These are phyloP conservation scores for Fusarium sp. DNA, from an alignment of 2,329 filamentous ascomycete genomes.

Conservation along the genomic window DNA sequence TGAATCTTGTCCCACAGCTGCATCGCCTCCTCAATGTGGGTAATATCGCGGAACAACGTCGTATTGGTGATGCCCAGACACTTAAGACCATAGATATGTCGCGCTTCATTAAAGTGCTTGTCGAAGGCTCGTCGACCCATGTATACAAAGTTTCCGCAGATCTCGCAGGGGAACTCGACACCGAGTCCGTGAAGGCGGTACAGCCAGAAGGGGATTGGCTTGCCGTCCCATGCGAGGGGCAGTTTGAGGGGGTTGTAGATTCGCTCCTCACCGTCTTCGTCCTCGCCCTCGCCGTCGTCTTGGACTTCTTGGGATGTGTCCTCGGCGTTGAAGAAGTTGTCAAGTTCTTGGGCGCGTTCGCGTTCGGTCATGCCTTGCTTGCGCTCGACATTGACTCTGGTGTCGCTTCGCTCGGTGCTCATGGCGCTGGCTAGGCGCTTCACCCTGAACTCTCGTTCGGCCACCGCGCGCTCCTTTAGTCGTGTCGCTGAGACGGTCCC, in stretches of 20 bases:
- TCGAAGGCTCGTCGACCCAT: slow-evolving; percentile 96
- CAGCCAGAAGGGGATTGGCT: slow-evolving; percentile 98
- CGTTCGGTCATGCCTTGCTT: slow-evolving; percentile 98
- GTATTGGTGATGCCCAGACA: slow-evolving; percentile 94
- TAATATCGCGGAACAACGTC: slow-evolving; percentile 92
- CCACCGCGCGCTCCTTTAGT: slow-evolving; percentile 88
- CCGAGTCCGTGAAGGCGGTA: slow-evolving; percentile 96
- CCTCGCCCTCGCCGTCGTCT: slow-evolving; percentile 72
- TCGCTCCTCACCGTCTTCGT: slow-evolving; percentile 82
- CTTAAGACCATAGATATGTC: slow-evolving; percentile 93
- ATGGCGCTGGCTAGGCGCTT: slow-evolving; percentile 83
- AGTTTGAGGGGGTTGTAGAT: slow-evolving; percentile 98
- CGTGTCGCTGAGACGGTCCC: slow-evolving; percentile 56
- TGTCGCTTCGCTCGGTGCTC: slow-evolving; percentile 87
- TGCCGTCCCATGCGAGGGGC: slow-evolving; percentile 96
- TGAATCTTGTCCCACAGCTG: slow-evolving; percentile 94
- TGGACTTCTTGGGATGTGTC: slow-evolving; percentile 47
- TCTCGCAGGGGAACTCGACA: slow-evolving; percentile 94
- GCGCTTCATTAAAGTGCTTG: slow-evolving; percentile 96
- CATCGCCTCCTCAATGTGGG: slow-evolving; percentile 86
- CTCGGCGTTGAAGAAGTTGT: slow-evolving; percentile 73
- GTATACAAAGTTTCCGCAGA: slow-evolving; percentile 99
- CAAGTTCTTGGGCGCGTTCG: slow-evolving; percentile 92
- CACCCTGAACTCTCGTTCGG: slow-evolving; percentile 86
- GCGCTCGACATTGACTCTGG: slow-evolving; percentile 92